Evolutionary conservation across 2,329 filamentous ascomycete species (phyloP).

Genomic region (Microsporum ferrugineum): DNA sequence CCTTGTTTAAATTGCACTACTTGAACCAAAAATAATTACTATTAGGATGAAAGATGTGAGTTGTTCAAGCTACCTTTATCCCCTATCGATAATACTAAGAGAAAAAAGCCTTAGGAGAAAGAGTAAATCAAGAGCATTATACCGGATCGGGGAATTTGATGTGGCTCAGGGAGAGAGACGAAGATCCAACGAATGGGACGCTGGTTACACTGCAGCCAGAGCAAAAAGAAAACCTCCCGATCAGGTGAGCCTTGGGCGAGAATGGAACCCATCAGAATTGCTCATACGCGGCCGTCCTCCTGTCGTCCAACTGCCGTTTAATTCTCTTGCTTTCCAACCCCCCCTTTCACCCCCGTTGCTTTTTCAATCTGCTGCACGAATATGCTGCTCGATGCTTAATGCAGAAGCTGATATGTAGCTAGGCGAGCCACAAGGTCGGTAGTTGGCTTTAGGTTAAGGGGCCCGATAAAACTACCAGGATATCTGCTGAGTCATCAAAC

Average conservation of each 20-base stretch:
- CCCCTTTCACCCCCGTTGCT: not conserved
- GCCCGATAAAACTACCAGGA: not conserved
- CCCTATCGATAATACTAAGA: too few species aligned
- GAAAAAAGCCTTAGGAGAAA: not conserved
- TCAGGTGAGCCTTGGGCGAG: not conserved
- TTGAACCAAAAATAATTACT: too few species aligned
- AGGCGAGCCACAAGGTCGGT: not conserved
- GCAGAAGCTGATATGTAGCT: not conserved
- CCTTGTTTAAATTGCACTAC: too few species aligned
- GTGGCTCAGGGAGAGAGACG: not conserved
- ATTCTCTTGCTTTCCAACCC: not conserved
- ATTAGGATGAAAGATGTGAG: too few species aligned
- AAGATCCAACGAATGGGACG: not conserved
- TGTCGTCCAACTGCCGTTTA: not conserved
- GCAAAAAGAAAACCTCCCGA: not conserved
- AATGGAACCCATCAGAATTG: not conserved
- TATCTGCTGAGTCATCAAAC: not conserved
- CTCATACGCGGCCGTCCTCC: not conserved
- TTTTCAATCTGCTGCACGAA: not conserved
- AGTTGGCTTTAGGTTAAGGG: not conserved
- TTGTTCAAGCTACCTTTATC: too few species aligned
- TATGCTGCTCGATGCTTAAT: not conserved
- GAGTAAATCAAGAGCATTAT: not conserved
- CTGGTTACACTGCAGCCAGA: not conserved
- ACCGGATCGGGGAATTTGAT: not conserved